phyloP scores from a whole-genome alignment of 148 eudicot species.

The Rhododendron vialii region DNA sequence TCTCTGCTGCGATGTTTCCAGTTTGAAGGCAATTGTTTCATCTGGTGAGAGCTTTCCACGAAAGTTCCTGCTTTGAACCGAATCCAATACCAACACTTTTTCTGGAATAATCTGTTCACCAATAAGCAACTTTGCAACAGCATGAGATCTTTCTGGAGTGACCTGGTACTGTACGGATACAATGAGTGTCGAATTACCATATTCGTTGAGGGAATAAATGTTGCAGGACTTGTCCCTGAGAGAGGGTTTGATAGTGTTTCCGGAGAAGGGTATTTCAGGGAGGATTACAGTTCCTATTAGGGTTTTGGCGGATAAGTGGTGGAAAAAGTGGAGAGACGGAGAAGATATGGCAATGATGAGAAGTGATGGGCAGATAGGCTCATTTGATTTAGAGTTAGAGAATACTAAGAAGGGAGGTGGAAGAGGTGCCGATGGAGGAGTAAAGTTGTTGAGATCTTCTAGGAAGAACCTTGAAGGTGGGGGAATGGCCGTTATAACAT shows the following conservation, averaged over 20 bases:
- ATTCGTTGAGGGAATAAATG: slow-evolving; percentile 48
- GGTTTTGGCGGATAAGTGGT: slow-evolving; percentile 55
- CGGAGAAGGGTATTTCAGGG: slow-evolving; percentile 70
- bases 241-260: slow-evolving; percentile 57
- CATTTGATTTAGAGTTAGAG: slow-evolving; percentile 37
- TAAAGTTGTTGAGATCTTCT: slow-evolving; percentile 90
- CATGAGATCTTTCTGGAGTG: slow-evolving; percentile 73
- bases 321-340: slow-evolving; percentile 70
- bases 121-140: slow-evolving; percentile 59
- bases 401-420: slow-evolving; percentile 65
- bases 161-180: slow-evolving; percentile 55
- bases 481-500: slow-evolving; percentile 81
- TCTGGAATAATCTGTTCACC: slow-evolving; percentile 64
- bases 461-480: slow-evolving; percentile 90
- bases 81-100: slow-evolving; percentile 70
- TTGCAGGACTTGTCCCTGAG: slow-evolving; percentile 64
- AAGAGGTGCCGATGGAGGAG: slow-evolving; percentile 59
- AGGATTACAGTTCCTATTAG: slow-evolving; percentile 67
- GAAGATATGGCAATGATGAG: slow-evolving; percentile 77
- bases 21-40: slow-evolving; percentile 69
- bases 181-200: slow-evolving; percentile 37
- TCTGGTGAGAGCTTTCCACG: slow-evolving; percentile 80
- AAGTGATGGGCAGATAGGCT: slow-evolving; percentile 60
- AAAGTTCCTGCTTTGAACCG: slow-evolving; percentile 68
- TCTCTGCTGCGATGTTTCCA: slow-evolving; percentile 29